A percentile compares a stretch with the other conserved stretches of the same genome.
These are phyloP conservation scores for Aspergillus diversus DNA, from an alignment of 495 filamentous ascomycete species.

Conservation along the genomic window DNA sequence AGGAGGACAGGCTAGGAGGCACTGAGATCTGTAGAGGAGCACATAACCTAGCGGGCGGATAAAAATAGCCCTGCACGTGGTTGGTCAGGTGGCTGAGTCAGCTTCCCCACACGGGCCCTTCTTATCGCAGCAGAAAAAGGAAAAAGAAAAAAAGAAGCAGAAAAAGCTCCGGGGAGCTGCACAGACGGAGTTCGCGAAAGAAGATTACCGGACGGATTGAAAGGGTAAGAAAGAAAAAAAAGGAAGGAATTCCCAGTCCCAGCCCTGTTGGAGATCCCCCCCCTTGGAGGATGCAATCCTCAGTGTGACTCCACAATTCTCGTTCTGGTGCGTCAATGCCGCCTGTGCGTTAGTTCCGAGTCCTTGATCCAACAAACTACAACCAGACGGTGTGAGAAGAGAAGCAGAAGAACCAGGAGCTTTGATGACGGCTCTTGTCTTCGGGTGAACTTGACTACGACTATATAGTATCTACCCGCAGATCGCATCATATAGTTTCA, in stretches of 20 bases:
- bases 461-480: neutral
- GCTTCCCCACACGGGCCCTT: slow-evolving; percentile 20
- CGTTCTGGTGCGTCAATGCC: neutral
- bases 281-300: slow-evolving; percentile 4
- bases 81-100: slow-evolving; percentile 25
- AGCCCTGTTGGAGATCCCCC: neutral
- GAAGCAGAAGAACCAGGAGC: neutral
- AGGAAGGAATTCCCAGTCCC: neutral
- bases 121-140: slow-evolving; percentile 15
- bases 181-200: no score
- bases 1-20: neutral
- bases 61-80: slow-evolving; percentile 28
- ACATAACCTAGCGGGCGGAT: slow-evolving; percentile 4
- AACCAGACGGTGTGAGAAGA: neutral
- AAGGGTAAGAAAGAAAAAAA: neutral
- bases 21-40: neutral
- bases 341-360: neutral
- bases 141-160: slow-evolving; percentile 11
- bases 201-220: no score
- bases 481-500: neutral
- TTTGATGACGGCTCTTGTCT: neutral
- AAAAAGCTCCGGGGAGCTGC: neutral
- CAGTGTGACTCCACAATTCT: slow-evolving; percentile 18
- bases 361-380: neutral
- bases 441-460: neutral